These are phyloP conservation scores for Albifimbria verrucaria DNA, from an alignment of 2,329 filamentous ascomycete species.

Conservation along the genomic window DNA sequence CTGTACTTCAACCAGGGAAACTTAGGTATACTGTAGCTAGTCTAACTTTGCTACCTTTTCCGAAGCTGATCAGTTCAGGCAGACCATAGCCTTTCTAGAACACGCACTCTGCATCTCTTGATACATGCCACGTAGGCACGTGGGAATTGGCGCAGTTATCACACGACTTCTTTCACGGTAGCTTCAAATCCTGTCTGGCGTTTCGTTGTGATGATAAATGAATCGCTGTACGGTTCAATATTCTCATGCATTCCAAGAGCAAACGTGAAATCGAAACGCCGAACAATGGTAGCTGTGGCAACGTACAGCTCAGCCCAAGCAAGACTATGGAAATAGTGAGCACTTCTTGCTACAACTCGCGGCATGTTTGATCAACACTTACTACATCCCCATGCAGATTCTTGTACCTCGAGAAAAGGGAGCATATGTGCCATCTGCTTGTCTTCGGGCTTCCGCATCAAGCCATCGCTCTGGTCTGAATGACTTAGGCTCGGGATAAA, in stretches of 20 bases:
- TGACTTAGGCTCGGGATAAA: constrained; percentile 16
- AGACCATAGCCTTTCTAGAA: too few species aligned
- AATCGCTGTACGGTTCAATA: neutral
- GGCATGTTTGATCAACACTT: neutral
- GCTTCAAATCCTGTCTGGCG: neutral
- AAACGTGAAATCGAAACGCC: neutral
- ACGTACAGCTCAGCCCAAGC: neutral
- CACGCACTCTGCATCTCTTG: too few species aligned
- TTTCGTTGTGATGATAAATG: neutral
- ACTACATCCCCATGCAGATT: neutral
- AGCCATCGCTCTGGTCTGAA: constrained; percentile 26
- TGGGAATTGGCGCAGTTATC: too few species aligned
- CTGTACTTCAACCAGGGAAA: too few species aligned
- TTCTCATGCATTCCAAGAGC: neutral
- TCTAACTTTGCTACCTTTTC: too few species aligned
- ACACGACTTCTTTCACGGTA: neutral
- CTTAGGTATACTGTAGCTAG: too few species aligned
- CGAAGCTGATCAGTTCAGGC: too few species aligned
- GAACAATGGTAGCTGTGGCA: neutral
- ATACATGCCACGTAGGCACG: too few species aligned
- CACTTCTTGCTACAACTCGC: neutral
- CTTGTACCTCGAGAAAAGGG: neutral
- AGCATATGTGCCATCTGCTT: neutral
- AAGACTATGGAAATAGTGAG: neutral
- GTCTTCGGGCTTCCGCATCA: neutral